A percentile compares a stretch with the other conserved stretches of the same genome.
Evolutionary conservation across 1,139 yeast species (phyloP).

Genomic region (Geotrichum europaeum): DNA sequence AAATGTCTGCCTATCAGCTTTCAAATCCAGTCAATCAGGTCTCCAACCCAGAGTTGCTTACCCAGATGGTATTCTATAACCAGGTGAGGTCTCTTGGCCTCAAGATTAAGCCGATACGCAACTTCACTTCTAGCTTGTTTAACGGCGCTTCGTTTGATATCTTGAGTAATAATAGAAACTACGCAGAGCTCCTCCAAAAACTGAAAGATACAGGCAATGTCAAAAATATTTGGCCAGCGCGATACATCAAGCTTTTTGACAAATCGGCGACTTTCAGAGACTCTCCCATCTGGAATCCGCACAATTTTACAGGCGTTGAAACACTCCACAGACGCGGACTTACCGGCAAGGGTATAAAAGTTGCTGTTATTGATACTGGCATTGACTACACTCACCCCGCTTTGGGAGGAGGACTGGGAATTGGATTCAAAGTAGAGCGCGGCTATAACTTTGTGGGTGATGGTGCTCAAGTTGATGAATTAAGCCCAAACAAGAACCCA

Average conservation of each 20-base stretch:
- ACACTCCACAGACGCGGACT: constrained; percentile 20
- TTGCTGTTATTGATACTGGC: constrained; percentile 24
- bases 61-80: constrained; percentile 9
- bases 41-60: background rate
- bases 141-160: constrained; percentile 17
- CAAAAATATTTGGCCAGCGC: constrained; percentile 19
- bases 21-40: background rate
- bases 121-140: constrained; percentile 13
- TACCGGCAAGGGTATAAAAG: constrained; percentile 21
- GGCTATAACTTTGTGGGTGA: constrained; percentile 24
- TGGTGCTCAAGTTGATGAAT: constrained; percentile 11
- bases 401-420: constrained; percentile 26
- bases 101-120: constrained; percentile 11
- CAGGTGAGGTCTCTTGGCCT: constrained; percentile 12
- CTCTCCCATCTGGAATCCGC: constrained; percentile 22
- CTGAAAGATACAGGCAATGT: constrained; percentile 11
- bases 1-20: background rate
- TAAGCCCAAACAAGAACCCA: constrained; percentile 18
- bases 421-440: constrained; percentile 21
- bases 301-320: constrained; percentile 23
- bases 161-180: background rate
- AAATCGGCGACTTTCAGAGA: background rate
- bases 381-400: constrained; percentile 20
- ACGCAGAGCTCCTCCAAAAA: constrained; percentile 4
- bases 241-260: constrained; percentile 11